Conservation (phyloP, 805 yeast genomes). For the Komagataella pastoris region DNA sequence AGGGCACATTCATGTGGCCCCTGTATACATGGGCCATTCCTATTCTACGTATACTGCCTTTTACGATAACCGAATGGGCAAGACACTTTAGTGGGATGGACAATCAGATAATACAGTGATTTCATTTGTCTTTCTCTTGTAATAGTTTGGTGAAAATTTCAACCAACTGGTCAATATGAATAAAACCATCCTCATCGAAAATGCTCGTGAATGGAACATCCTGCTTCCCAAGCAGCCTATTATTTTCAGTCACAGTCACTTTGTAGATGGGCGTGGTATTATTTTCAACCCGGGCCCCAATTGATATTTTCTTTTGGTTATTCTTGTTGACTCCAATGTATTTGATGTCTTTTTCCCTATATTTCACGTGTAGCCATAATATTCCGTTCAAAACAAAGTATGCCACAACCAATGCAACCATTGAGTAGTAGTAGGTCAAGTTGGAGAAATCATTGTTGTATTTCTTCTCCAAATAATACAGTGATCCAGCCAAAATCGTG, state of each 20-base stretch:
- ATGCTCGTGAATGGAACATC: slow-evolving; percentile 23
- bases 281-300: slow-evolving; percentile 24
- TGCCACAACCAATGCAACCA: slow-evolving; percentile 20
- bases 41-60: slow-evolving; percentile 26
- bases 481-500: slow-evolving; percentile 29
- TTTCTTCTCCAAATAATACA: slow-evolving; percentile 36
- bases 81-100: slow-evolving; percentile 18
- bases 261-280: slow-evolving; percentile 30
- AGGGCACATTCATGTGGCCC: slow-evolving; percentile 31
- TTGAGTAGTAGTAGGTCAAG: slow-evolving; percentile 17
- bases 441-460: slow-evolving; percentile 26
- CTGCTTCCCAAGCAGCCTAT: slow-evolving; percentile 4
- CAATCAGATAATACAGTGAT: slow-evolving; percentile 3
- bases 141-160: slow-evolving; percentile 11
- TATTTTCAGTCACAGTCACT: slow-evolving; percentile 15
- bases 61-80: slow-evolving; percentile 17
- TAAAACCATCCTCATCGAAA: slow-evolving; percentile 32
- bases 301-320: slow-evolving; percentile 19
- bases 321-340: slow-evolving; percentile 27
- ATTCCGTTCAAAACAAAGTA: slow-evolving; percentile 24
- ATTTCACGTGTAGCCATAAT: slow-evolving; percentile 19
- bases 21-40: slow-evolving; percentile 34
- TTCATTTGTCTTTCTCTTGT: not conserved
- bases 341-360: slow-evolving; percentile 28
- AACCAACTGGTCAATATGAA: slow-evolving; percentile 21